Evolutionary conservation across 192 early-diverging fungal genomes (phyloP).

Genomic region (Coemansia asiatica): DNA sequence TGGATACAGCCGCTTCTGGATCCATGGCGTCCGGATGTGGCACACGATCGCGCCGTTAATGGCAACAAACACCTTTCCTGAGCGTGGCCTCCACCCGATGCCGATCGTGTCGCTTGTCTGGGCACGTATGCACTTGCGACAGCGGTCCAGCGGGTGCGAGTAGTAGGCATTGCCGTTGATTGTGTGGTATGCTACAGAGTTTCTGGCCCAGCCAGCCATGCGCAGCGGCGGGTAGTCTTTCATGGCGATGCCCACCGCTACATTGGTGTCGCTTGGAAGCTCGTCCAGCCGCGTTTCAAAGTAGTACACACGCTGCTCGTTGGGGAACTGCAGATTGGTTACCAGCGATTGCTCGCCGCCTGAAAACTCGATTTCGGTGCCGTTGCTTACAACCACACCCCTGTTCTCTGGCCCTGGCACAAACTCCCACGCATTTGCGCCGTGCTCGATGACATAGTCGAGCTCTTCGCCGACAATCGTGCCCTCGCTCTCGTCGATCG

Average conservation of each 20-base stretch:
- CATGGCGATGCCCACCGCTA: constrained; percentile 70
- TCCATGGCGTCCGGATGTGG: constrained; percentile 63
- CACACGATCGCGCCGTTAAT: constrained; percentile 66
- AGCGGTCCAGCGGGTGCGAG: constrained; percentile 58
- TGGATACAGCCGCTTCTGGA: constrained; percentile 62
- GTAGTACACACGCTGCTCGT: constrained; percentile 54
- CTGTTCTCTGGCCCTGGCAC: constrained; percentile 19
- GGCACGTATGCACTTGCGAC: constrained; percentile 54
- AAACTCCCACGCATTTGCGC: constrained; percentile 49
- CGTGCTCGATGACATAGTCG: constrained; percentile 44
- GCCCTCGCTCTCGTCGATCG: constrained; percentile 45
- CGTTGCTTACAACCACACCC: constrained; percentile 23
- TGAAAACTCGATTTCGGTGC: constrained; percentile 42
- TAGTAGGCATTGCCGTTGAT: constrained; percentile 64
- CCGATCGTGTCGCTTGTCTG: constrained; percentile 70
- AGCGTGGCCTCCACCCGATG: constrained; percentile 68
- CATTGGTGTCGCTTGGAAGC: constrained; percentile 60
- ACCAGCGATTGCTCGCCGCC: constrained; percentile 42
- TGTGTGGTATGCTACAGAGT: constrained; percentile 70
- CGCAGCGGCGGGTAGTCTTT: constrained; percentile 67
- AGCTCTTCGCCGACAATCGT: constrained; percentile 25
- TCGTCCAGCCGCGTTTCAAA: constrained; percentile 52
- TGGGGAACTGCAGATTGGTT: constrained; percentile 50
- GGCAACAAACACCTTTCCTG: constrained; percentile 72
- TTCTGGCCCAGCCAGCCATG: constrained; percentile 72